Conservation (phyloP, 2,329 filamentous ascomycete species). For the Thielaviopsis ethacetica region DNA sequence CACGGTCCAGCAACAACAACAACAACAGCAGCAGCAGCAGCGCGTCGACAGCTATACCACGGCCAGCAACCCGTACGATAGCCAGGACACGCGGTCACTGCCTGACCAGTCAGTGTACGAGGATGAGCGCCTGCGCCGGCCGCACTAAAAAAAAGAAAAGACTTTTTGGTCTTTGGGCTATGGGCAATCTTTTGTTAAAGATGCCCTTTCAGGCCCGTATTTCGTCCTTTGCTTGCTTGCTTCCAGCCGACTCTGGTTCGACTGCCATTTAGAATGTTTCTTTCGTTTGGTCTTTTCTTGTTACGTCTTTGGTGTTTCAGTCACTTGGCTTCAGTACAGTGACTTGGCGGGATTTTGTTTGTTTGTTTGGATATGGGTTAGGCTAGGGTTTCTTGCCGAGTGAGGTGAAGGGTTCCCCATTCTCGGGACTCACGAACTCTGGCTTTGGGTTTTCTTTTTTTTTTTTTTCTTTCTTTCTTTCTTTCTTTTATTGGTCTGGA, state of each 20-base stretch:
- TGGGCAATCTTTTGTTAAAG: neutral
- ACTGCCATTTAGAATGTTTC: neutral
- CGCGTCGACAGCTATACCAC: neutral
- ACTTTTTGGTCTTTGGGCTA: neutral
- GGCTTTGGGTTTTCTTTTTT: conserved; percentile 1
- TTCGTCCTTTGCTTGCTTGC: neutral
- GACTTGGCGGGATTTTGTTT: neutral
- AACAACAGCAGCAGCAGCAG: neutral
- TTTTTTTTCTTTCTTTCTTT: too few species aligned
- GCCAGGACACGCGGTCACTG: neutral
- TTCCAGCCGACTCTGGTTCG: neutral
- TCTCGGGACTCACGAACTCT: neutral
- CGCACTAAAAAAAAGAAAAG: conserved; percentile 1
- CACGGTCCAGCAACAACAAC: neutral
- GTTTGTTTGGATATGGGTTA: too few species aligned
- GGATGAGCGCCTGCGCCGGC: conserved; percentile 2
- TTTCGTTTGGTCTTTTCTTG: neutral
- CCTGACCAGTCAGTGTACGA: conserved; percentile 3
- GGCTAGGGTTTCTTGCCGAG: too few species aligned
- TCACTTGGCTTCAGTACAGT: neutral
- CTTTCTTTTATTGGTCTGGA: too few species aligned
- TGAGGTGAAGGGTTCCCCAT: too few species aligned
- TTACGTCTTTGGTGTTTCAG: neutral
- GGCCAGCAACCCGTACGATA: neutral
- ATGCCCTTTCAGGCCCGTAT: neutral